Evolutionary conservation across 2,329 filamentous ascomycete species (phyloP).

Genomic region (Periconia macrospinosa): DNA sequence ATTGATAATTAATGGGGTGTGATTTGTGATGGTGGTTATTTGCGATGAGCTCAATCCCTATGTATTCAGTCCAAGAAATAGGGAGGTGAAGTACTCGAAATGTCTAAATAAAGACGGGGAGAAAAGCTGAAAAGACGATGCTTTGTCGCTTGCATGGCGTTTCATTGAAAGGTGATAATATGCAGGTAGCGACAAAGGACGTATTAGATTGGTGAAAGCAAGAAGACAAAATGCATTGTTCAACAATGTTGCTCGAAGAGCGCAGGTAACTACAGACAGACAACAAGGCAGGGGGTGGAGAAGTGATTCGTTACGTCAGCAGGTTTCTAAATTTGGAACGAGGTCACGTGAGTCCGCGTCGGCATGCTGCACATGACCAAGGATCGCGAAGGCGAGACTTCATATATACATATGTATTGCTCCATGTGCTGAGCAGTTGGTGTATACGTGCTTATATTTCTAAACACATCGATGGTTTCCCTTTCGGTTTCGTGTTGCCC

Average conservation of each 20-base stretch:
- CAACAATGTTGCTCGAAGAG: neutral
- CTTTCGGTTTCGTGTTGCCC: too few species aligned
- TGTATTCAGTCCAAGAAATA: neutral
- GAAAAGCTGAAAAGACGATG: neutral
- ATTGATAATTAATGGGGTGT: neutral
- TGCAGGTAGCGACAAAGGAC: constrained; percentile 4
- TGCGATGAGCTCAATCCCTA: neutral
- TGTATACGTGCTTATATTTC: too few species aligned
- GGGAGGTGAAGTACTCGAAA: neutral
- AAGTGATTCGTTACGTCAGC: neutral
- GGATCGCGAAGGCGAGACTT: neutral
- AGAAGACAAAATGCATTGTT: neutral
- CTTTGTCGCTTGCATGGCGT: neutral
- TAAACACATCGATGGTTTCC: too few species aligned
- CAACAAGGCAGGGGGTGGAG: neutral
- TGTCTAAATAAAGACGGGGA: too few species aligned
- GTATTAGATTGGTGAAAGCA: neutral
- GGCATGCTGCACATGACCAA: neutral
- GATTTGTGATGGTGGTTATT: neutral
- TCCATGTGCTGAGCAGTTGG: too few species aligned
- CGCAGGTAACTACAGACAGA: too few species aligned
- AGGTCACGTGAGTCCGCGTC: neutral
- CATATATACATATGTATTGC: too few species aligned
- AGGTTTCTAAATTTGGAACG: neutral
- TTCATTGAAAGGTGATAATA: neutral